phyloP scores from a whole-genome alignment of 208 protist species.

The Crithidia brevicula region DNA sequence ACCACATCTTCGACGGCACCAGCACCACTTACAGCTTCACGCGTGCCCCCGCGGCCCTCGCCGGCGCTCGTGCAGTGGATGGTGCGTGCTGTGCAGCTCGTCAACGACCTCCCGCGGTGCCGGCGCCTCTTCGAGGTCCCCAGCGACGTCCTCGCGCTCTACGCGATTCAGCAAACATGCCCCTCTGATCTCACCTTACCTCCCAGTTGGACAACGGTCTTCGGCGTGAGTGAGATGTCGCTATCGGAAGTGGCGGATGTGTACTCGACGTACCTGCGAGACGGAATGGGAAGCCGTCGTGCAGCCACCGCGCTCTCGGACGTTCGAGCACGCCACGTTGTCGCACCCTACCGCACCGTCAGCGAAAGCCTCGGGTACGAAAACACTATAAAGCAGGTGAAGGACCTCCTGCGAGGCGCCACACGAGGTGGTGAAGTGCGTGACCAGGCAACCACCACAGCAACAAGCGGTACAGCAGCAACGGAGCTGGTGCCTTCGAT shows the following conservation, averaged over 20 bases:
- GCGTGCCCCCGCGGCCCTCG: conserved; percentile 11
- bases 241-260: conserved; percentile 19
- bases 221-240: conserved; percentile 41
- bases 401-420: neutral
- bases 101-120: conserved; percentile 81
- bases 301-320: conserved; percentile 15
- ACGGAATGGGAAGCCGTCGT: conserved; percentile 6
- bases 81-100: conserved; percentile 48
- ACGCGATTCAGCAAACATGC: conserved; percentile 50
- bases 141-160: conserved; percentile 57
- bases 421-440: neutral
- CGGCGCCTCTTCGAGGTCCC: conserved; percentile 32
- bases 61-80: conserved; percentile 55
- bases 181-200: conserved; percentile 48
- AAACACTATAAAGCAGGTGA: conserved; percentile 1
- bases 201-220: conserved; percentile 48
- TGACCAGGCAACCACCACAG: too few relatives aligned
- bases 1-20: neutral
- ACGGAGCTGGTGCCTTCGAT: neutral
- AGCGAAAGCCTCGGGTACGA: conserved; percentile 21
- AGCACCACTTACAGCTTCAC: neutral
- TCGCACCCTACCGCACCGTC: conserved; percentile 33
- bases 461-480: neutral
- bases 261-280: conserved; percentile 25
- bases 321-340: conserved; percentile 3